phyloP scores from a whole-genome alignment of 768 basidiomycete genomes.

The Rhodotorula babjevae region DNA sequence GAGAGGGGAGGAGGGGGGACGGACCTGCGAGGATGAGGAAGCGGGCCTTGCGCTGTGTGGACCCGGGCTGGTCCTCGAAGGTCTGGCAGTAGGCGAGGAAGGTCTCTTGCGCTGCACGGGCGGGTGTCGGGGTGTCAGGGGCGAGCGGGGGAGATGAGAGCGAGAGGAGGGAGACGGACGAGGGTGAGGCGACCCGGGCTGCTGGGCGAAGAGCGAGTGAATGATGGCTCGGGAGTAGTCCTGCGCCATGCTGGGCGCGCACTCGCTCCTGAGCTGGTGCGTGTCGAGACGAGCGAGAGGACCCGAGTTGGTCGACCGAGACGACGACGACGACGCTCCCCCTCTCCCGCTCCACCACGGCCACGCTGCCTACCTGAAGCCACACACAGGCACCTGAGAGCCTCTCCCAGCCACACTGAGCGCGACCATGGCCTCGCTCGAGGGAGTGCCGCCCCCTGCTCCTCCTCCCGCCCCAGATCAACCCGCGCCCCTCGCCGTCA shows the following conservation, averaged over 20 bases:
- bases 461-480: not conserved
- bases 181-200: not conserved
- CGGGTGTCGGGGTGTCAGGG: not conserved
- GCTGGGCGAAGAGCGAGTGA: slow-evolving; percentile 21
- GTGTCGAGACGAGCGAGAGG: not conserved
- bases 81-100: slow-evolving; percentile 34
- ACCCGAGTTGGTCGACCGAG: too few species aligned
- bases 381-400: too few species aligned
- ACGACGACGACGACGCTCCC: too few species aligned
- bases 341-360: too few species aligned
- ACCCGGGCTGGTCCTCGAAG: slow-evolving; percentile 19
- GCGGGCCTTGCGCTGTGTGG: slow-evolving; percentile 24
- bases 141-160: not conserved
- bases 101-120: slow-evolving; percentile 24
- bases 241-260: not conserved
- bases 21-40: slow-evolving; percentile 36
- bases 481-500: slow-evolving; percentile 1
- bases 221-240: slow-evolving; percentile 30
- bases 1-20: not conserved
- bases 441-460: not conserved
- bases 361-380: too few species aligned
- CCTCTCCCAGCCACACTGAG: too few species aligned
- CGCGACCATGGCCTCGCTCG: not conserved
- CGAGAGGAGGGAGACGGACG: slow-evolving; percentile 3
- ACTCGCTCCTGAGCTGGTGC: not conserved